Evolutionary conservation across 257 asterid genomes (phyloP).

Genomic region (Anisodus acutangulus): DNA sequence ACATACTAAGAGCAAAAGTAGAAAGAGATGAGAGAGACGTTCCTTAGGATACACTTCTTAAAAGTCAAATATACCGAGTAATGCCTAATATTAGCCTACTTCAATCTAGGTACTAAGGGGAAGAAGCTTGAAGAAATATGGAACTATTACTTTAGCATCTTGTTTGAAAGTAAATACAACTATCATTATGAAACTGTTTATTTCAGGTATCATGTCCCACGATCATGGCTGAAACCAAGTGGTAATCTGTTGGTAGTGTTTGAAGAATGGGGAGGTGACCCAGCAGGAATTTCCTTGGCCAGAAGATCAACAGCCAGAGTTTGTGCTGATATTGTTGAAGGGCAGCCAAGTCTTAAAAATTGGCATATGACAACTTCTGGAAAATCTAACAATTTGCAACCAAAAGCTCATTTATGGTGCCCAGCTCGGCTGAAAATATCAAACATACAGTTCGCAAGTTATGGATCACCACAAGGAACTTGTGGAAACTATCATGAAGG

Average conservation of each 20-base stretch:
- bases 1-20: neutral
- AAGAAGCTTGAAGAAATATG: slow-evolving; percentile 15
- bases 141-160: neutral
- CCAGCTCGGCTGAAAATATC: slow-evolving; percentile 26
- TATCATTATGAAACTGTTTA: neutral
- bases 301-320: slow-evolving; percentile 34
- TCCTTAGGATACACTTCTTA: neutral
- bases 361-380: slow-evolving; percentile 15
- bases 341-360: slow-evolving; percentile 25
- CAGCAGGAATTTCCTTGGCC: slow-evolving; percentile 31
- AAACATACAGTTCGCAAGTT: slow-evolving; percentile 27
- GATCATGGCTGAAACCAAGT: slow-evolving; percentile 39
- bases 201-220: slow-evolving; percentile 40
- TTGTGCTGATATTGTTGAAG: slow-evolving; percentile 24
- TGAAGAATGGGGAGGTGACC: slow-evolving; percentile 40
- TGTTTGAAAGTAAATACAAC: slow-evolving; percentile 17
- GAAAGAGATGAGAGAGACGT: slow-evolving; percentile 4
- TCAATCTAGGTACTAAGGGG: neutral
- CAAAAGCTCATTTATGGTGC: slow-evolving; percentile 32
- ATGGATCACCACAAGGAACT: slow-evolving; percentile 32
- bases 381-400: neutral
- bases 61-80: neutral
- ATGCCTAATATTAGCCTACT: neutral
- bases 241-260: slow-evolving; percentile 37
- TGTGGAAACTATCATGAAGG: slow-evolving; percentile 28